A percentile compares a stretch with the other conserved stretches of the same genome.
Conservation (phyloP, 139 green algal genomes). For the Chlamydomonas asymmetrica region DNA sequence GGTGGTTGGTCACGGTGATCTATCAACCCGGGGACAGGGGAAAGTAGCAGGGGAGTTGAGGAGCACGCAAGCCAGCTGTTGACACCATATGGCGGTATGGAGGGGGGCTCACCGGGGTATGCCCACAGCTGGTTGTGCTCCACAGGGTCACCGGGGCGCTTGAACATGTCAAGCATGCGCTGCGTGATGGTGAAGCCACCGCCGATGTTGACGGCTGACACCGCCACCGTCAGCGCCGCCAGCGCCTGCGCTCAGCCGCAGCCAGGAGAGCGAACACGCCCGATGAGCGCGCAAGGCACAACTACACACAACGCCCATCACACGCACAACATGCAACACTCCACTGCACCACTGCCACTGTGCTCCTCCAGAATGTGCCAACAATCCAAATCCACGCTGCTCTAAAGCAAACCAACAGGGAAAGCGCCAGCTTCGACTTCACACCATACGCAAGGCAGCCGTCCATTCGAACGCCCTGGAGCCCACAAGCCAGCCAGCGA, state of each 20-base stretch:
- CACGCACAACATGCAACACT: constrained; percentile 1
- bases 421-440: too few relatives aligned
- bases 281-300: not conserved
- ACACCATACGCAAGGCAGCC: too few relatives aligned
- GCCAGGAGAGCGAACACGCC: not conserved
- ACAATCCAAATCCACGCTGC: too few relatives aligned
- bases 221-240: constrained; percentile 66
- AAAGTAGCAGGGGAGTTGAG: not conserved
- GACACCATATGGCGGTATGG: too few relatives aligned
- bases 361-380: too few relatives aligned
- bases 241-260: constrained; percentile 48
- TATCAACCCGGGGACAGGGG: too few relatives aligned
- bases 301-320: not conserved
- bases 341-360: too few relatives aligned
- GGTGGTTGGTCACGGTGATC: too few relatives aligned
- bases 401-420: too few relatives aligned
- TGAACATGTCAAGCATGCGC: constrained; percentile 96
- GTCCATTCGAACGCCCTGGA: too few relatives aligned
- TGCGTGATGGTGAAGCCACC: constrained; percentile 89
- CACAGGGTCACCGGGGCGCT: constrained; percentile 74
- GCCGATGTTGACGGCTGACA: constrained; percentile 84
- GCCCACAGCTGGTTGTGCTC: constrained; percentile 80
- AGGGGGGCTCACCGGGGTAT: constrained; percentile 42
- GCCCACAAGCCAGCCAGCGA: too few relatives aligned
- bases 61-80: too few relatives aligned